These are phyloP conservation scores for Solanum aculeatissimum DNA, from an alignment of 305 asterid genomes.

Conservation along the genomic window DNA sequence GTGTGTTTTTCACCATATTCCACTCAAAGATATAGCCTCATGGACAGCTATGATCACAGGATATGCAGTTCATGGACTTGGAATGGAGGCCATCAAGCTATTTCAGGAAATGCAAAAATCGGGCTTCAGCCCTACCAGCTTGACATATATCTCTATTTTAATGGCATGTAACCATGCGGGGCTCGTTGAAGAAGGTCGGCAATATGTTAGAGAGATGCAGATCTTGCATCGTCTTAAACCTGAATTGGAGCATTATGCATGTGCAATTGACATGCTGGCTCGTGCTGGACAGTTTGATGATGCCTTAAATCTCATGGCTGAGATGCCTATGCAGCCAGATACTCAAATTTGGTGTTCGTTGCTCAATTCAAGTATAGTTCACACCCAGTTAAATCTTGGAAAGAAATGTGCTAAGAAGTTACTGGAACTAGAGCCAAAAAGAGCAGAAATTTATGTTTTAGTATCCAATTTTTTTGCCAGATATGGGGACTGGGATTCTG, in stretches of 20 bases:
- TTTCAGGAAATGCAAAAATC: conserved; percentile 5
- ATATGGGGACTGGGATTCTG: conserved; percentile 17
- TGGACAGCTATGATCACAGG: conserved; percentile 21
- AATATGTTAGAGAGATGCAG: conserved; percentile 16
- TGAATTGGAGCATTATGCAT: conserved; percentile 20
- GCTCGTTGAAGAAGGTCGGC: conserved; percentile 13
- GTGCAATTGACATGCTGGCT: conserved; percentile 21
- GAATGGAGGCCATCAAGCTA: conserved; percentile 9
- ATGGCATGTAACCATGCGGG: conserved; percentile 25
- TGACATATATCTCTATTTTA: conserved; percentile 13
- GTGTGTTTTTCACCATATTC: conserved; percentile 8
- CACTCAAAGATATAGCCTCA: conserved; percentile 6
- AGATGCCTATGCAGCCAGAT: conserved; percentile 19
- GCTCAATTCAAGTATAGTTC: conserved; percentile 13
- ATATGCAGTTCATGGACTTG: conserved; percentile 24
- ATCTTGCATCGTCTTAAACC: conserved; percentile 9
- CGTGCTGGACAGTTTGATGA: conserved; percentile 20
- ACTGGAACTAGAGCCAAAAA: conserved; percentile 11
- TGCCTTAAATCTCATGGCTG: conserved; percentile 9
- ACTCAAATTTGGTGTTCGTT: conserved; percentile 18
- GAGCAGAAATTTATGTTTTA: conserved; percentile 17
- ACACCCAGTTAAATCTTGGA: conserved; percentile 9
- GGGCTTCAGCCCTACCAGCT: conserved; percentile 10
- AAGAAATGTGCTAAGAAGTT: conserved; percentile 10
- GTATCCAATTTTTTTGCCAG: conserved; percentile 19